A percentile compares a stretch with the other conserved stretches of the same genome.
Evolutionary conservation across 2,329 filamentous ascomycete genomes (phyloP).

Genomic region (Fusarium tjaetaba): DNA sequence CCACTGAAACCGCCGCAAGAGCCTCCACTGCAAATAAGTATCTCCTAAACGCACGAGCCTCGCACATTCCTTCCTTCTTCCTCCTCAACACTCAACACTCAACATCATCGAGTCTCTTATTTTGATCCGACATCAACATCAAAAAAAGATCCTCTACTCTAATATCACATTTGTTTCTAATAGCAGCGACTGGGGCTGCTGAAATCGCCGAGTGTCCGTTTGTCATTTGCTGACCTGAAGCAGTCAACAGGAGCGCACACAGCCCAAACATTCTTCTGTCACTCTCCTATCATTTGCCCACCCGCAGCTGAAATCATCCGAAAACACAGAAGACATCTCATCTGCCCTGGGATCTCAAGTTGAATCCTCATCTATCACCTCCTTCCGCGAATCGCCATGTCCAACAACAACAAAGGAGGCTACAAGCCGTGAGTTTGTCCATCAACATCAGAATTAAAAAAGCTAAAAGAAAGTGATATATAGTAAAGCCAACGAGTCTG

Average conservation of each 20-base stretch:
- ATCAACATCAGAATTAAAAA: neutral
- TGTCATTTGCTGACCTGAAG: neutral
- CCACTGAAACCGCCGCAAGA: neutral
- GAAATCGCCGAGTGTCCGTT: neutral
- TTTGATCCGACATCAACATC: neutral
- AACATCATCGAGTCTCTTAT: neutral
- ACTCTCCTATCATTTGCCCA: neutral
- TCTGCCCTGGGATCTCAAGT: no score
- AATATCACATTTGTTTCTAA: neutral
- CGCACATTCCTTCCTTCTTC: neutral
- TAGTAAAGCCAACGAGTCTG: neutral
- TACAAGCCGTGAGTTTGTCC: slow-evolving; percentile 23
- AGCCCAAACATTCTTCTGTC: neutral
- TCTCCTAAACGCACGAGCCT: neutral
- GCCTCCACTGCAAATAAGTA: neutral
- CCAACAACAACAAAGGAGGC: slow-evolving; percentile 19
- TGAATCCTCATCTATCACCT: neutral
- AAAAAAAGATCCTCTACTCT: neutral
- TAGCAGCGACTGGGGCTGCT: neutral
- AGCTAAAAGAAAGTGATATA: neutral
- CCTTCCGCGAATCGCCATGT: neutral
- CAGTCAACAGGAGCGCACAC: neutral
- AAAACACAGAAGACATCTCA: neutral
- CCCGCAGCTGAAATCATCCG: no score
- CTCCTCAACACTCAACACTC: slow-evolving; percentile 1